phyloP scores from a whole-genome alignment of 352 stramenopile genomes.

The Globisporangium apiculatum region DNA sequence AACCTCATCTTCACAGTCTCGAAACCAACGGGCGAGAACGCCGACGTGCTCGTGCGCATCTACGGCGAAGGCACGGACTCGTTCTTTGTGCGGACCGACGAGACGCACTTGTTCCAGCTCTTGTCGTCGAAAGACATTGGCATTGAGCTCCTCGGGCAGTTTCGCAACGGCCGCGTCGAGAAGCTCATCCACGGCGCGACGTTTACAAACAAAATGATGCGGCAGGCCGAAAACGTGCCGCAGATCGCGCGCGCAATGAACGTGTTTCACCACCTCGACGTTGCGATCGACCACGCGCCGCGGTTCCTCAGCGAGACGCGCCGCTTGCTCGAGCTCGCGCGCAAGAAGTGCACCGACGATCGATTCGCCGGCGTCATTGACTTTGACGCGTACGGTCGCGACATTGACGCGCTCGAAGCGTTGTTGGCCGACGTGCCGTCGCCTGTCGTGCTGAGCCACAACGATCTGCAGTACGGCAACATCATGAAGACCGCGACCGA shows the following conservation, averaged over 20 bases:
- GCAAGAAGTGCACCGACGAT: conserved; percentile 39
- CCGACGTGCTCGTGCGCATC: conserved; percentile 69
- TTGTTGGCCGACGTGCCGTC: conserved; percentile 51
- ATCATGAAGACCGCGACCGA: conserved; percentile 71
- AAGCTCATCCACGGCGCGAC: conserved; percentile 68
- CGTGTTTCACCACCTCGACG: conserved; percentile 61
- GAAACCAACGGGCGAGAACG: conserved; percentile 53
- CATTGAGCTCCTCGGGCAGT: conserved; percentile 68
- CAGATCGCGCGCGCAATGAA: conserved; percentile 61
- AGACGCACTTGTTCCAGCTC: conserved; percentile 71
- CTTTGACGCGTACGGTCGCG: conserved; percentile 30
- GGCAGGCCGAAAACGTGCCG: conserved; percentile 30
- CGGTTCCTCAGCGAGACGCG: conserved; percentile 51
- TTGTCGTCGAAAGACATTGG: conserved; percentile 66
- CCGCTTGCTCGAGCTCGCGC: conserved; percentile 49
- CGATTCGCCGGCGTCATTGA: conserved; percentile 42
- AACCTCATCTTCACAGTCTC: conserved; percentile 82
- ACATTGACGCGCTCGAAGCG: conserved; percentile 55
- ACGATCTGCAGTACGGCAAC: conserved; percentile 92
- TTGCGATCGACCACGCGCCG: conserved; percentile 52
- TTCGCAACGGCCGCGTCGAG: conserved; percentile 66
- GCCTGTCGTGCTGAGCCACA: conserved; percentile 85
- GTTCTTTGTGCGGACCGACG: conserved; percentile 73
- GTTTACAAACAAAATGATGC: conserved; percentile 69
- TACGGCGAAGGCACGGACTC: conserved; percentile 77